Base-by-base conservation (phyloP, 345 rosid genomes). In the Populus simonii region DNA sequence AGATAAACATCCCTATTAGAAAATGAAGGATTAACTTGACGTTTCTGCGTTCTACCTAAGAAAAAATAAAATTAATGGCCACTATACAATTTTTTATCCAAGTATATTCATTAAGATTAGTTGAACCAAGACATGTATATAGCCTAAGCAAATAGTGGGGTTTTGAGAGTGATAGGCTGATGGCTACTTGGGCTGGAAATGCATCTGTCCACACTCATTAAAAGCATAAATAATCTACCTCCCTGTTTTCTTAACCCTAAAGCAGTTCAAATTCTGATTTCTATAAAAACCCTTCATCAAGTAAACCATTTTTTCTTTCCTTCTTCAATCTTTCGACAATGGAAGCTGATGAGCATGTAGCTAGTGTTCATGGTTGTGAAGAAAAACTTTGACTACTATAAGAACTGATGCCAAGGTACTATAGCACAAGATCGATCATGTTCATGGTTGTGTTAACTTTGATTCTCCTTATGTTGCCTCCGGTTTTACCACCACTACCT, bases 401-500 rank as follows among this genome's bases (percentile, higher is more conserved):
- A 11, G n/a, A 22, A 23, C 45, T 39, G 15, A 72, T 72, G 74
- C n/a, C 55, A 2, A 47, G 25, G 25, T 72, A 2, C 20, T 33
- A 29, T 18, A 53, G 65, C 8, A 20, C 38, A 43, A 43, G 31
- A 72, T 72, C 65, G 20, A 53, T 72, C 13, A 72, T 72, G 17
- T 4, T 31, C 41, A 76, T 76, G 73, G 53, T 57, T 68, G 25
- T 68, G 13, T 55, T 68, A 20, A 25, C 55, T 13, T 39, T 68
- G 29, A 23, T 23, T 35, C 27, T 76, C 57, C 66, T 76, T 8
- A 66, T 53, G 65, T 35, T 76, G 49, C 79, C 79, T 25, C 35
- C 29, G 47, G 22, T 76, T 51, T 8, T 76, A 49, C 79, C 79
- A 4, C 73, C 73, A 25, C 33, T 76, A 68, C 63, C 79, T 17